These are phyloP conservation scores for Pouteria campechiana DNA, from an alignment of 179 eudicot genomes.

Conservation along the genomic window DNA sequence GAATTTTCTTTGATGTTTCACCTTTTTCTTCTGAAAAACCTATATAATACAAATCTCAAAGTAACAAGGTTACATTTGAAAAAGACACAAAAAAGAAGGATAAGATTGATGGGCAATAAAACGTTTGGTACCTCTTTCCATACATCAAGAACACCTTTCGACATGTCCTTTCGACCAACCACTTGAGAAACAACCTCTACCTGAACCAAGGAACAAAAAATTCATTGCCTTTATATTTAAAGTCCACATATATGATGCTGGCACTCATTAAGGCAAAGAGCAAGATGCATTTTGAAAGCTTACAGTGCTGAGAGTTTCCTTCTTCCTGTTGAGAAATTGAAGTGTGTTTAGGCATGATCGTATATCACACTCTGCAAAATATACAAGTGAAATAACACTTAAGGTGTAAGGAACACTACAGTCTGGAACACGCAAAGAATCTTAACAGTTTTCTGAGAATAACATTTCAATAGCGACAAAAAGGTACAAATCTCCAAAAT, in stretches of 20 bases:
- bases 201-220: constrained; percentile 34
- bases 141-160: constrained; percentile 76
- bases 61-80: background rate
- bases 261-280: too few species aligned
- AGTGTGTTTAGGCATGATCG: constrained; percentile 95
- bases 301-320: constrained; percentile 79
- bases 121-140: constrained; percentile 75
- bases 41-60: constrained; percentile 13
- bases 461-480: too few species aligned
- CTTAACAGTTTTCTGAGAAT: too few species aligned
- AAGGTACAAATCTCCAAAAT: too few species aligned
- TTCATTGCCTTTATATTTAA: too few species aligned
- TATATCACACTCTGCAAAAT: constrained; percentile 80
- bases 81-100: background rate
- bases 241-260: too few species aligned
- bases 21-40: constrained; percentile 83
- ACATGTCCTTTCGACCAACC: constrained; percentile 82
- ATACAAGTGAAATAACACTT: background rate
- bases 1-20: constrained; percentile 33
- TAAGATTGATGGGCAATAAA: background rate
- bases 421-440: background rate
- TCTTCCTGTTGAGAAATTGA: constrained; percentile 92
- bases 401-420: constrained; percentile 5
- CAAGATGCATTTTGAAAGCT: constrained; percentile 2
- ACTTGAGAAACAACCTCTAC: constrained; percentile 76